Evolutionary conservation across 1,139 yeast species (phyloP), one percentile per base, ranked within the genome.

Genomic region (Citeromyces hawaiiensis): DNA sequence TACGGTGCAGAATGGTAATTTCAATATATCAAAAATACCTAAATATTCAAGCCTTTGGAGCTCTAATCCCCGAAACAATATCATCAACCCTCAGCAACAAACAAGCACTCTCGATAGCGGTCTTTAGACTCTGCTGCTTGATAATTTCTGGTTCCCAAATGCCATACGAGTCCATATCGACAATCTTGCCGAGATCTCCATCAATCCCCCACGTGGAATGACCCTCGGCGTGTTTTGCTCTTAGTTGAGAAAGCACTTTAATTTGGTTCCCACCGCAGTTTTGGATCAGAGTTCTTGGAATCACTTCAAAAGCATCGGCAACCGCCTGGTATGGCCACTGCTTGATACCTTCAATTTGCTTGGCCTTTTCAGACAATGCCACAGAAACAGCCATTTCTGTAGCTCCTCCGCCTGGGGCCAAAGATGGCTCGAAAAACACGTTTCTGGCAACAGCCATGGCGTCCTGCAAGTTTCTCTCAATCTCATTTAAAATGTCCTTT

Each of bases 241-340:
- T 79, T 54, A 93, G 69, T 56, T 83, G 93, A 2, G 97, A 81
- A 50, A 91, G 70, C 17, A 85, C 70, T 60, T 94, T 75, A 54
- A 91, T 87, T 40, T 98, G 88, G 58, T 87, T 88, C 25, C 95
- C 97, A 52, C 99, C 99, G 49, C 98, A 87, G 64, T 91, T 91
- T 64, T 93, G 98, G 45, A 91, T 79, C 56, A 91, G 72, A 4
- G 98, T 93, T 65, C 98, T 79, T 51, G 99, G 97, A 51, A 91
- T 87, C 42, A 93, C 96, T 63, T 91, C 99, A 68, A 91, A 83
- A 1, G 98, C 97, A 64, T 91, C 97, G 16, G 97, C 95, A 43
- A 91, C 97, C 4, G 98, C 96, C 62, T 86, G 94, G 64, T 91
- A 93, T 40, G 98, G 98, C 94, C 96, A 88, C 63, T 93, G 98